Evolutionary conservation across 1,139 yeast species (phyloP).

Genomic region (Casaregolazyma suthepensis): DNA sequence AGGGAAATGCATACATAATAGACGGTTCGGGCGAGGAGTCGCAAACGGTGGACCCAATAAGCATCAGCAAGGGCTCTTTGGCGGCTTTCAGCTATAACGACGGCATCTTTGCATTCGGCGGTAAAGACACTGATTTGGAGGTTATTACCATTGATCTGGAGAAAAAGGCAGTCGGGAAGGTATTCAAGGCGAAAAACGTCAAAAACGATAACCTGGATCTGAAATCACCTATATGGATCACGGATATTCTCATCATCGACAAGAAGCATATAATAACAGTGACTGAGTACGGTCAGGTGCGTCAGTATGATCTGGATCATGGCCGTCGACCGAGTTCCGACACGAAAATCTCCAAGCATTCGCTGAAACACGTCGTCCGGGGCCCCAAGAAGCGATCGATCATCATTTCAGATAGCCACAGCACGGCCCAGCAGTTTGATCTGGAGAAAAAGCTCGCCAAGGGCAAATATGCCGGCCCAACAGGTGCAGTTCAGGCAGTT

Average conservation of each 20-base stretch:
- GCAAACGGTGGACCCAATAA: neutral
- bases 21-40: conserved; percentile 10
- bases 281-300: conserved; percentile 60
- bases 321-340: conserved; percentile 28
- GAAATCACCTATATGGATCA: conserved; percentile 35
- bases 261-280: conserved; percentile 49
- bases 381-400: conserved; percentile 16
- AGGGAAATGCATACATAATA: conserved; percentile 17
- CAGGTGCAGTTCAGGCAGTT: conserved; percentile 26
- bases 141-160: conserved; percentile 18
- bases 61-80: neutral
- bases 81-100: conserved; percentile 9
- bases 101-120: conserved; percentile 35
- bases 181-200: conserved; percentile 36
- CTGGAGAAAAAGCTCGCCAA: conserved; percentile 11
- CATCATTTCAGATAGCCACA: conserved; percentile 23
- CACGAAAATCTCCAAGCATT: conserved; percentile 18
- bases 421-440: conserved; percentile 21
- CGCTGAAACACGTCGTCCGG: conserved; percentile 18
- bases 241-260: conserved; percentile 28
- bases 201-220: conserved; percentile 34
- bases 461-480: conserved; percentile 28
- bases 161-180: conserved; percentile 9
- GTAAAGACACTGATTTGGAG: conserved; percentile 43
- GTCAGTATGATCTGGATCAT: conserved; percentile 31